Conservation (phyloP, 345 rosid genomes). For the Eucalyptus pauciflora region DNA sequence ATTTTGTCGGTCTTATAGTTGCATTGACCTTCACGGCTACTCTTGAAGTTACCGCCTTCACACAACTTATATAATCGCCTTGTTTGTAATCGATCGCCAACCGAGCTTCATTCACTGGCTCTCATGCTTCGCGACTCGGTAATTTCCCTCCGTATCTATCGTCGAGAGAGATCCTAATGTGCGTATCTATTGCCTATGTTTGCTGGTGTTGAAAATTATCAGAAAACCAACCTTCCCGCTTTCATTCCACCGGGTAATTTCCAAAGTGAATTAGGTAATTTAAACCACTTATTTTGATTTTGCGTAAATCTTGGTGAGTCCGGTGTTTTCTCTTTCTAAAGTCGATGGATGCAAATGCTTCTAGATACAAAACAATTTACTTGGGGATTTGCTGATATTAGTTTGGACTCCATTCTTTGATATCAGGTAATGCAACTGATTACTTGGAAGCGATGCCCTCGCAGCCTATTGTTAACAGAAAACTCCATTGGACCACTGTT, state of each 20-base stretch:
- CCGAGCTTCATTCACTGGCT: too few species aligned
- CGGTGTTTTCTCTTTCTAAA: background rate
- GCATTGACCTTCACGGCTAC: too few species aligned
- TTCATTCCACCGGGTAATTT: background rate
- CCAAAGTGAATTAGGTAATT: background rate
- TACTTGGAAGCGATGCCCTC: background rate
- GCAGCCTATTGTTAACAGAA: constrained; percentile 8
- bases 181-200: background rate
- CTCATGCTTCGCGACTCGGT: too few species aligned
- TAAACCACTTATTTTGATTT: background rate
- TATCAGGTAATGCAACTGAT: background rate
- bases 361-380: background rate
- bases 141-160: too few species aligned
- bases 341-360: background rate
- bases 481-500: constrained; percentile 13
- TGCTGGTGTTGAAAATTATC: background rate
- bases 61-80: too few species aligned
- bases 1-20: too few species aligned
- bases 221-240: background rate
- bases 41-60: too few species aligned
- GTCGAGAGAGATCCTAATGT: background rate
- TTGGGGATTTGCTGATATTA: background rate
- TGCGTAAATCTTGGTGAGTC: background rate
- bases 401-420: background rate
- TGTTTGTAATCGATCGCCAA: too few species aligned